Conservation (phyloP, 2,329 filamentous ascomycete genomes). For the Fusarium ambrosium region DNA sequence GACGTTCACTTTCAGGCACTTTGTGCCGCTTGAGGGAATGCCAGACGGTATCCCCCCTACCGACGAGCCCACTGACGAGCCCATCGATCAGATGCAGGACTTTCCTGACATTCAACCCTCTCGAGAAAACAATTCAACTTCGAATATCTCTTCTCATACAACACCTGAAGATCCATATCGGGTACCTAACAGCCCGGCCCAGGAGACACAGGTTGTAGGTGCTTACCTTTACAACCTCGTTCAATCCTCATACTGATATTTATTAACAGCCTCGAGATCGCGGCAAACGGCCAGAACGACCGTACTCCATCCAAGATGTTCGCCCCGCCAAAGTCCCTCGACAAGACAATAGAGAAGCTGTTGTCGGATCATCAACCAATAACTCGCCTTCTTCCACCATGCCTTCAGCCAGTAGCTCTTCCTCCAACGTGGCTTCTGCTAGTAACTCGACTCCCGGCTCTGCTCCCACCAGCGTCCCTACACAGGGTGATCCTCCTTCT, state of each 20-base stretch:
- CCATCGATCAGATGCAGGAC: no score
- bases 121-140: no score
- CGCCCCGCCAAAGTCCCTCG: constrained; percentile 12
- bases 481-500: no score
- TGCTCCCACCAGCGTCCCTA: no score
- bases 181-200: no score
- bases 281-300: constrained; percentile 7
- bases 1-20: background rate
- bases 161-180: no score
- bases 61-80: no score
- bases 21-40: background rate
- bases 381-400: background rate
- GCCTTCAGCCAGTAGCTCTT: background rate
- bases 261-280: background rate
- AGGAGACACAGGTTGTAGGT: no score
- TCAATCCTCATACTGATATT: background rate
- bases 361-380: background rate
- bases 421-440: background rate
- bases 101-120: no score
- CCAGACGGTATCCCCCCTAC: background rate
- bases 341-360: background rate
- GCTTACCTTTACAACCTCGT: no score
- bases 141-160: no score
- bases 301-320: background rate
- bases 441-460: background rate